Conservation (phyloP, 2,329 filamentous ascomycete species). For the Arachnomyces sp. region DNA sequence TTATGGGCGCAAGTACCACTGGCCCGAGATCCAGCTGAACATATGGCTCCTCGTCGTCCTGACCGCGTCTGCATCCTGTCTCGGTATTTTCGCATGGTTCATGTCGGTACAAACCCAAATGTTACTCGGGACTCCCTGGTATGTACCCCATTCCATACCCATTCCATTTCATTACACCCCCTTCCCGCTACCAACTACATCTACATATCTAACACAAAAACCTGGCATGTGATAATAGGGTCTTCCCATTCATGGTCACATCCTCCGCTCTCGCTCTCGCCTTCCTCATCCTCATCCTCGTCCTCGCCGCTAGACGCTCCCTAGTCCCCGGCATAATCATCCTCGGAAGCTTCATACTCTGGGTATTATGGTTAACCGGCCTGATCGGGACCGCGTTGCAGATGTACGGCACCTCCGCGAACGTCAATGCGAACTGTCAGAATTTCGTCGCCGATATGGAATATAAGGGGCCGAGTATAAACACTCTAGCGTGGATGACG, state of each 20-base stretch:
- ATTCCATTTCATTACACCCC: slow-evolving; percentile 11
- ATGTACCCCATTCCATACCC: slow-evolving; percentile 15
- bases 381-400: slow-evolving; percentile 58
- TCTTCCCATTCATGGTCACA: slow-evolving; percentile 58
- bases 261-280: slow-evolving; percentile 49
- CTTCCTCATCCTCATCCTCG: slow-evolving; percentile 52
- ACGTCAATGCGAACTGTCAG: slow-evolving; percentile 54
- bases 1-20: slow-evolving; percentile 47
- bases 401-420: slow-evolving; percentile 49
- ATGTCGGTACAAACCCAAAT: slow-evolving; percentile 52
- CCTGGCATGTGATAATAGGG: slow-evolving; percentile 35
- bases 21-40: slow-evolving; percentile 59
- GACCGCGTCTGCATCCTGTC: slow-evolving; percentile 48
- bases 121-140: slow-evolving; percentile 54
- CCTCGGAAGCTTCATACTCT: slow-evolving; percentile 53
- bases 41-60: slow-evolving; percentile 59
- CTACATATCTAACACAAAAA: slow-evolving; percentile 2
- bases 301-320: slow-evolving; percentile 48
- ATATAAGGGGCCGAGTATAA: slow-evolving; percentile 41
- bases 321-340: slow-evolving; percentile 54
- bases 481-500: slow-evolving; percentile 56
- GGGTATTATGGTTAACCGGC: slow-evolving; percentile 55
- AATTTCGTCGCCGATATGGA: slow-evolving; percentile 46
- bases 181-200: neutral
- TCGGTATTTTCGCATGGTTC: slow-evolving; percentile 56